Base-by-base conservation (phyloP, 202 grass and related monocot species). In the Miscanthus sacchariflorus region DNA sequence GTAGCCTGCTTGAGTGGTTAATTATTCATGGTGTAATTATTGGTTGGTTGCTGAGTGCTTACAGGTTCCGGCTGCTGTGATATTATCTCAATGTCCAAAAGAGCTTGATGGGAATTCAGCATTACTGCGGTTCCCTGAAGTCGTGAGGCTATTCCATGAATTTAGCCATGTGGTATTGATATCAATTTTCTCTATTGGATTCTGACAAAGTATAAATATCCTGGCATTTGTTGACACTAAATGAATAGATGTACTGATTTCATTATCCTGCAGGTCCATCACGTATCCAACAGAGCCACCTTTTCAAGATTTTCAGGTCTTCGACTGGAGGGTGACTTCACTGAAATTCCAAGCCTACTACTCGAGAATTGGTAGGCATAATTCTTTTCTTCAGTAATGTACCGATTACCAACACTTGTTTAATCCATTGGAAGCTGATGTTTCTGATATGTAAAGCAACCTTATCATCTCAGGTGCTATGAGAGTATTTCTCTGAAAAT, bases 111-210 rank as follows among this genome's bases (percentile, higher is more conserved):
- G 86, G 59, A 88, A 87, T 91, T 85, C 92, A 83, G 88, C 93
- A 50, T 72, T 99, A 67, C 75, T 99, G 39, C 87, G 92, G 70
- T 99, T 99, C 68, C 87, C 90, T 0, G 97, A 99, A 91, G 94
- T 99, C 89, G 94, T 99, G 66, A 92, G 84, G 84, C 87, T 99
- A 81, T 99, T 96, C 79, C 97, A 99, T 95, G 97, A 99, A 85
- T 99, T 99, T 73, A 95, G 89, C 49, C 97, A 99, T 86, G 93
- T 96, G 94, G 97, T 99, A 87, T 88, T 76, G 59, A 90, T 71
- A 69, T 82, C 83, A 74, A 9, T 80, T 46, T 84, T 89, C 38
- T 70, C 42, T 89, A 42, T 40, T 64, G 0, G 12, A 79, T 75
- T 85, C 21, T 79, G 78, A 42, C 44, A 14, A 72, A 63, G 68